Base-by-base conservation (phyloP, 2,329 filamentous ascomycete species). In the Colletotrichum sp. region DNA sequence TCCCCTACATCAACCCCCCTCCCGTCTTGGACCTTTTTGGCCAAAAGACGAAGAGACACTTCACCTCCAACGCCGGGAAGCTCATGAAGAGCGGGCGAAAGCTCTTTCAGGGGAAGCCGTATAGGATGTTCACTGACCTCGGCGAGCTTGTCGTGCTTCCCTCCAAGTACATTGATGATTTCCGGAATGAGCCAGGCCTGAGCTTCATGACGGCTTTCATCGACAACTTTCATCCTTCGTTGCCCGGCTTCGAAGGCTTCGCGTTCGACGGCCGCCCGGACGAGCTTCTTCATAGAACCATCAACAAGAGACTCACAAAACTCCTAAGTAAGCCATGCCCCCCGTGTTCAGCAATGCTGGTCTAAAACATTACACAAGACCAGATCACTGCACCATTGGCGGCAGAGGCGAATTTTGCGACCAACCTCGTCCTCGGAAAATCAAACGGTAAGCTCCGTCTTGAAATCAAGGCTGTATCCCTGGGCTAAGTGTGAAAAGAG, bases 191-290 rank as follows among this genome's bases (percentile, higher is more conserved):
- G n/a, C 34, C 59, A 7, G 64, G 73, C 16, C 67, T 80, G 13
- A 64, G 63, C 63, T 80, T 80, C 59, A 63, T 66, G 26, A 62
- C 76, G 44, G 52, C 73, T 34, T 59, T 60, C 10, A 24, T 34
- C 1, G 12, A 74, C 55, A 21, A 30, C 5, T 78, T 76, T 24
- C 77, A 78, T 39, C 49, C 62, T 28, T 52, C 75, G n/a, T 55
- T 78, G 3, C 67, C 60, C 44, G 77, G 77, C 7, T 78, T 78
- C 24, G 72, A 78, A 28, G 71, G 72, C n/a, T 78, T 74, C 32
- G 24, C n/a, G 3, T n/a, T 65, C 8, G 67, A 59, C 59, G 36
- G 59, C 10, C 87, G 80, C 49, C 79, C 78, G 26, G 74, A 76
- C 8, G 77, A 7, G 52, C 68, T 60, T 24, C 26, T 32, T 21